Evolutionary conservation across 2,329 filamentous ascomycete genomes (phyloP).

Genomic region (Proliferodiscus dingleyae): DNA sequence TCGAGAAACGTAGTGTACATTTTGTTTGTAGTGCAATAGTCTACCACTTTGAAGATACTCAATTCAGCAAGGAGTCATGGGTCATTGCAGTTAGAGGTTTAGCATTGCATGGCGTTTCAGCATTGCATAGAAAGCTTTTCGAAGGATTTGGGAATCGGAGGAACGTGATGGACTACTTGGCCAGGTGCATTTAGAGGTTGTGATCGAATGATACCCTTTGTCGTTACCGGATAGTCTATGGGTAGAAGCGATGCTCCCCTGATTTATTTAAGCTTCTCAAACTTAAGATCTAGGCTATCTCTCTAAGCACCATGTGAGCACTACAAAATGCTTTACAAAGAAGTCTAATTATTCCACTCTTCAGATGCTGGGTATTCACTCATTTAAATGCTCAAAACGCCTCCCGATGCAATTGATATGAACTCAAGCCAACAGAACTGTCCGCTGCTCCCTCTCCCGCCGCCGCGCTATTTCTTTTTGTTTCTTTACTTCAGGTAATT

Average conservation of each 20-base stretch:
- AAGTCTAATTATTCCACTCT: neutral
- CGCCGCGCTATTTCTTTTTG: conserved; percentile 27
- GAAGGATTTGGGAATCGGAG: too few species aligned
- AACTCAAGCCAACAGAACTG: conserved; percentile 29
- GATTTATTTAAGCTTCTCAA: neutral
- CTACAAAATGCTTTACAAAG: neutral
- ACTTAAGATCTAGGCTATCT: too few species aligned
- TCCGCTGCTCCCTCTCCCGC: conserved; percentile 18
- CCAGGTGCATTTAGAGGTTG: neutral
- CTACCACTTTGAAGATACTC: too few species aligned
- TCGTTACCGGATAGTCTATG: neutral
- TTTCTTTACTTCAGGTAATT: conserved; percentile 19
- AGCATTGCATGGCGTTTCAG: too few species aligned
- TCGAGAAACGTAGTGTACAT: too few species aligned
- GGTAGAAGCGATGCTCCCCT: neutral
- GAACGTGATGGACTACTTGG: too few species aligned
- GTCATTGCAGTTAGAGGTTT: too few species aligned
- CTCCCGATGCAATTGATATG: conserved; percentile 20
- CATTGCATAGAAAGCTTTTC: too few species aligned
- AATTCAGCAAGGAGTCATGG: too few species aligned
- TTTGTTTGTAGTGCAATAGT: too few species aligned
- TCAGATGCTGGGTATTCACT: conserved; percentile 18
- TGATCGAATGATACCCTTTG: neutral
- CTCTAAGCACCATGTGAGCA: too few species aligned
- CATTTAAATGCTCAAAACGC: conserved; percentile 20